Evolutionary conservation across 2,329 filamentous ascomycete genomes (phyloP).

Genomic region (Sordariomycetes sp.): DNA sequence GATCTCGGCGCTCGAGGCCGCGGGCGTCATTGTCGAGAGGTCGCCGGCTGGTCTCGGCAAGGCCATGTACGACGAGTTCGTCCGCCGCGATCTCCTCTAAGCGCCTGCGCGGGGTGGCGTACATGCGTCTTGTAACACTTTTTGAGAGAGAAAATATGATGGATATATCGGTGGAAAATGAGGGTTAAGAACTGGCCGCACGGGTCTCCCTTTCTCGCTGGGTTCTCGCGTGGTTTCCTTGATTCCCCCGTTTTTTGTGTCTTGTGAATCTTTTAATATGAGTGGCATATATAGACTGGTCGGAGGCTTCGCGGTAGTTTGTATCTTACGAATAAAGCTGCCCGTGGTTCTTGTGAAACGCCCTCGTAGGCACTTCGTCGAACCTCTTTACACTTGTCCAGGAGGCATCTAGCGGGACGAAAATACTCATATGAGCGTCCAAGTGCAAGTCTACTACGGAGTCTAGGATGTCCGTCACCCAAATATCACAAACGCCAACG

Average conservation of each 20-base stretch:
- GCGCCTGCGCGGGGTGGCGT: not conserved
- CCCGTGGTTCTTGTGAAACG: not conserved
- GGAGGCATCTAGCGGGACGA: too few species aligned
- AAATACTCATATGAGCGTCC: too few species aligned
- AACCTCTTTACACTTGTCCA: too few species aligned
- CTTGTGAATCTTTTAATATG: not conserved
- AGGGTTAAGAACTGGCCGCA: not conserved
- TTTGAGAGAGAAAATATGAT: too few species aligned
- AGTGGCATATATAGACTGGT: not conserved
- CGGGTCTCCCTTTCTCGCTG: not conserved
- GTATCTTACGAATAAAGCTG: not conserved
- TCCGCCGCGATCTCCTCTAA: slow-evolving; percentile 91
- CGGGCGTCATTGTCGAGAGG: slow-evolving; percentile 92
- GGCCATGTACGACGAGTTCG: slow-evolving; percentile 88
- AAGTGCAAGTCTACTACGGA: too few species aligned
- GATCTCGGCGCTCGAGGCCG: slow-evolving; percentile 85
- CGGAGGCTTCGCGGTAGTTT: not conserved
- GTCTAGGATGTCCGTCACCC: too few species aligned
- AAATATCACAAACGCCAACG: too few species aligned
- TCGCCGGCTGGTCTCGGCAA: slow-evolving; percentile 87
- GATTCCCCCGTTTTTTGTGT: slow-evolving; percentile 6
- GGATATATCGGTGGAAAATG: not conserved
- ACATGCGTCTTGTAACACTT: not conserved
- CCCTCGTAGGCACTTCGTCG: not conserved
- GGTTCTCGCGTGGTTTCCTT: slow-evolving; percentile 3